phyloP scores from a whole-genome alignment of 805 yeast species.

The Metahyphopichia silvanorum region DNA sequence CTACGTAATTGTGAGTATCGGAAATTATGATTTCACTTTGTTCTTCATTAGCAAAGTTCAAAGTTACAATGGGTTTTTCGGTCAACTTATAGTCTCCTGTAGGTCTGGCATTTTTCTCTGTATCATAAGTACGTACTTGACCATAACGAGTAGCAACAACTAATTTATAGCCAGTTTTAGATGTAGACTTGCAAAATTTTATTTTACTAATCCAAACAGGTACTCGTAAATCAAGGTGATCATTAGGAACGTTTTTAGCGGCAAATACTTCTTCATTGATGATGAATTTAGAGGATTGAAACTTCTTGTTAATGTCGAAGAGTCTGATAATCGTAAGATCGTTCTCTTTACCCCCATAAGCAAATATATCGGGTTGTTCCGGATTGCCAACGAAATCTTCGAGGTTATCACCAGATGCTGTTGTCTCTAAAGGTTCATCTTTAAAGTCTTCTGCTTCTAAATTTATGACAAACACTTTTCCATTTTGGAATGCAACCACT shows the following conservation, averaged over 20 bases:
- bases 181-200: constrained; percentile 36
- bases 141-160: constrained; percentile 74
- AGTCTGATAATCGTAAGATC: constrained; percentile 54
- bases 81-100: constrained; percentile 49
- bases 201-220: constrained; percentile 77
- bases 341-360: constrained; percentile 84
- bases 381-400: constrained; percentile 49
- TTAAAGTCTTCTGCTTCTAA: constrained; percentile 23
- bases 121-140: constrained; percentile 70
- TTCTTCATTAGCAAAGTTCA: constrained; percentile 30
- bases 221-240: constrained; percentile 71
- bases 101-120: constrained; percentile 69
- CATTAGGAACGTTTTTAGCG: constrained; percentile 82
- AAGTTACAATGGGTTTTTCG: constrained; percentile 50
- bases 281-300: constrained; percentile 15
- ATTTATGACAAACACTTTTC: constrained; percentile 39
- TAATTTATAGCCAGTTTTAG: constrained; percentile 44
- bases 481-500: constrained; percentile 46
- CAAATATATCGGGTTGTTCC: constrained; percentile 50
- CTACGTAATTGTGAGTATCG: constrained; percentile 67
- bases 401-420: constrained; percentile 46
- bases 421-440: constrained; percentile 34
- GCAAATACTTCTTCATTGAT: constrained; percentile 46
- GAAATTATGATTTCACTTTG: constrained; percentile 57
- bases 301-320: constrained; percentile 16